phyloP scores from a whole-genome alignment of 176 grass and related monocot species.

The Thinopyrum elongatum region DNA sequence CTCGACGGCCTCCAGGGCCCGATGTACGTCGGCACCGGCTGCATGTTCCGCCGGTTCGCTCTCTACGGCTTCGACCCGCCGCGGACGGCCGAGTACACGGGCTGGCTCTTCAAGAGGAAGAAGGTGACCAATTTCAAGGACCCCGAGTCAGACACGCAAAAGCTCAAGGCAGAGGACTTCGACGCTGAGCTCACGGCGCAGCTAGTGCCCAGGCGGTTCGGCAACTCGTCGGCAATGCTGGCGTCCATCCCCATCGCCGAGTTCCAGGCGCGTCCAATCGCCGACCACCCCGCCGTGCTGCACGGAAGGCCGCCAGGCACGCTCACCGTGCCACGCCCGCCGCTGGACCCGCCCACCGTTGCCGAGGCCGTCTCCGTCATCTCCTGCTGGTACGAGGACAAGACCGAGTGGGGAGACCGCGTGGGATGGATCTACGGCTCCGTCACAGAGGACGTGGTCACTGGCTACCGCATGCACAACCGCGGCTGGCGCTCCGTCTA shows the following conservation, averaged over 20 bases:
- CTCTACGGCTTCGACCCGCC: constrained; percentile 97
- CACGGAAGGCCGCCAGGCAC: constrained; percentile 69
- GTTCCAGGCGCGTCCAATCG: constrained; percentile 81
- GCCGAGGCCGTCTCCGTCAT: constrained; percentile 91
- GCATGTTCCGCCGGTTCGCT: constrained; percentile 89
- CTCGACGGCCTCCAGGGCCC: constrained; percentile 93
- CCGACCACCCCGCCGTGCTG: constrained; percentile 72
- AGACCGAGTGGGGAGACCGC: constrained; percentile 98
- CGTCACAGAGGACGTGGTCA: constrained; percentile 95
- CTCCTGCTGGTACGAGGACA: constrained; percentile 98
- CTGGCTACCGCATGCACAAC: constrained; percentile 97
- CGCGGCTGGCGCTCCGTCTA: constrained; percentile 95
- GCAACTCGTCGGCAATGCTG: constrained; percentile 71
- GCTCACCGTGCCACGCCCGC: constrained; percentile 64
- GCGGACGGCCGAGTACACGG: constrained; percentile 67
- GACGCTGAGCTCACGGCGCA: constrained; percentile 63
- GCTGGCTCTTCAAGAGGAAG: constrained; percentile 60
- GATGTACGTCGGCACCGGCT: constrained; percentile 93
- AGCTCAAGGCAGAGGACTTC: constrained; percentile 70
- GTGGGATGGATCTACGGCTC: constrained; percentile 98
- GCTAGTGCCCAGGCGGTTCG: constrained; percentile 71
- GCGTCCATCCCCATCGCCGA: constrained; percentile 93
- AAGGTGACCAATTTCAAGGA: constrained; percentile 53
- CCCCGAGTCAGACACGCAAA: constrained; percentile 56
- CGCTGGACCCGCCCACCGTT: constrained; percentile 74